phyloP scores from a whole-genome alignment of 176 grass and related monocot species.

The Aechmea fasciata region DNA sequence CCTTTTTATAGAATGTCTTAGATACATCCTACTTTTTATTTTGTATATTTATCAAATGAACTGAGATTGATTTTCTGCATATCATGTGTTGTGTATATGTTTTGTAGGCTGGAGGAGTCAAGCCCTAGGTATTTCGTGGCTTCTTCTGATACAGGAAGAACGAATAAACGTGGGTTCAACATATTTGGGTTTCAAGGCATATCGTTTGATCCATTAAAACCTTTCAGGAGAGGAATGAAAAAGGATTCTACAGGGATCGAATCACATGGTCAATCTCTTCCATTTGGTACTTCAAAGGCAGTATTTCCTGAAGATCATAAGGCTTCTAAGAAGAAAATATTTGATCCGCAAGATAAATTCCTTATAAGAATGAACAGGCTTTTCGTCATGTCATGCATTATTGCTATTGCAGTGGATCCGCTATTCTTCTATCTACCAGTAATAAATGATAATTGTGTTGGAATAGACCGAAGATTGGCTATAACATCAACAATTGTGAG shows the following conservation, averaged over 20 bases:
- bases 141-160: constrained; percentile 39
- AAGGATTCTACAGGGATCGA: constrained; percentile 37
- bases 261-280: constrained; percentile 29
- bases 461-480: constrained; percentile 53
- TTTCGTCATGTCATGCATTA: constrained; percentile 62
- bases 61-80: background rate
- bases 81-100: constrained; percentile 7
- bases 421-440: constrained; percentile 75
- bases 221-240: constrained; percentile 32
- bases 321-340: constrained; percentile 50
- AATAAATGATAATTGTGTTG: constrained; percentile 47
- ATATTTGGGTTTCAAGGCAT: constrained; percentile 28
- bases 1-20: background rate
- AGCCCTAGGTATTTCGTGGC: constrained; percentile 56
- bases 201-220: constrained; percentile 29
- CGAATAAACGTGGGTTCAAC: constrained; percentile 27
- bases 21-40: background rate
- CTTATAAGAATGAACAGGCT: constrained; percentile 62
- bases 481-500: constrained; percentile 55
- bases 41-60: constrained; percentile 10
- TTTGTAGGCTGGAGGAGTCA: constrained; percentile 64
- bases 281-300: constrained; percentile 45
- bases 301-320: constrained; percentile 63
- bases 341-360: constrained; percentile 67
- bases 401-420: constrained; percentile 80